These are phyloP conservation scores for Ascochyta pisi DNA, from an alignment of 2,329 filamentous ascomycete species.

Conservation along the genomic window DNA sequence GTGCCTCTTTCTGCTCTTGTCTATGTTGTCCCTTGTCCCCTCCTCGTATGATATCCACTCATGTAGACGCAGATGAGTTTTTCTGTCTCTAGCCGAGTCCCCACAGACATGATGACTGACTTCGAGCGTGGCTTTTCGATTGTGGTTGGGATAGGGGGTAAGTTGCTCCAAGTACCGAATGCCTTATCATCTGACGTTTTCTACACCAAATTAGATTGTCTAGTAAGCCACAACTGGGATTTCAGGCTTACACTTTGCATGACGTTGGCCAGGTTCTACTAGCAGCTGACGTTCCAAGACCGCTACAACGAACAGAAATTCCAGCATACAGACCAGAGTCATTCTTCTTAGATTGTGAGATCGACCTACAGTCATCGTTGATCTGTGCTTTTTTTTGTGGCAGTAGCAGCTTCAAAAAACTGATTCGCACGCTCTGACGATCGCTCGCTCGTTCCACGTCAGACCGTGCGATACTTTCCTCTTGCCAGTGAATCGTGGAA, in stretches of 20 bases:
- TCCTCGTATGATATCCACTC: not conserved
- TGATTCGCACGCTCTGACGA: no score
- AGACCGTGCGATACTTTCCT: not conserved
- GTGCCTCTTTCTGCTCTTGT: not conserved
- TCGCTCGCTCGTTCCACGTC: not conserved
- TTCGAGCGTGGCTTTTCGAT: not conserved
- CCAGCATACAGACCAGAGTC: not conserved
- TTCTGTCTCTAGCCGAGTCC: not conserved
- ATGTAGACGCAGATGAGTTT: not conserved
- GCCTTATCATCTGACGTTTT: not conserved
- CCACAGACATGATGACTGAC: not conserved
- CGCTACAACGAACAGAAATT: not conserved
- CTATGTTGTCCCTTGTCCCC: not conserved
- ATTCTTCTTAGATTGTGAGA: not conserved
- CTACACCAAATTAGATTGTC: not conserved
- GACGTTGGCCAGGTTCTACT: not conserved
- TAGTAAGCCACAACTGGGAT: not conserved
- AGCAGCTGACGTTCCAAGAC: not conserved
- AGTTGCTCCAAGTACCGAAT: not conserved
- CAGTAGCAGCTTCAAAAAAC: no score
- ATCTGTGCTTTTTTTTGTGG: no score
- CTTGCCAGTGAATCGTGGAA: not conserved
- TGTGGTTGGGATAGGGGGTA: not conserved
- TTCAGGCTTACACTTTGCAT: not conserved
- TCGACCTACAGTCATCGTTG: not conserved